A percentile compares a stretch with the other conserved stretches of the same genome.
Evolutionary conservation across 2,329 filamentous ascomycete species (phyloP).

Genomic region (Lachnellula occidentalis): DNA sequence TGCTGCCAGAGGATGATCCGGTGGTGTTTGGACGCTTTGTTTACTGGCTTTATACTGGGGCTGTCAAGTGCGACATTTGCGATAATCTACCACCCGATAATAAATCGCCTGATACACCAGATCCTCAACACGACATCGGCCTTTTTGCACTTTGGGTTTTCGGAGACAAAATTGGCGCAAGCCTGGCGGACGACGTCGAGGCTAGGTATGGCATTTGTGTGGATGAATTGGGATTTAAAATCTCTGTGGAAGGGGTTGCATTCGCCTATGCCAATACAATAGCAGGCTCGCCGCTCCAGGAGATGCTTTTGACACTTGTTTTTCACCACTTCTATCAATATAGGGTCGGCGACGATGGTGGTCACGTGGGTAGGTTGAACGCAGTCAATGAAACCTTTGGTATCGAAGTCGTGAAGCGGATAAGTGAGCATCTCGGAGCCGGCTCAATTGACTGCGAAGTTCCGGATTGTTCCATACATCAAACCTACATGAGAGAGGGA

Average conservation of each 20-base stretch:
- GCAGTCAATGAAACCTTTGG: background rate
- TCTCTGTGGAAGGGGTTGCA: background rate
- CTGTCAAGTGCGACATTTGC: background rate
- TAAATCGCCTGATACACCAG: background rate
- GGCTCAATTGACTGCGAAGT: background rate
- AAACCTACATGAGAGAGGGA: background rate
- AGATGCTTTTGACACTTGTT: no score
- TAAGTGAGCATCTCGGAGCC: background rate
- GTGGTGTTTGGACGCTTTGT: background rate
- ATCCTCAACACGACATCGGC: background rate
- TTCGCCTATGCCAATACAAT: background rate
- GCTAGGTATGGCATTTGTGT: background rate
- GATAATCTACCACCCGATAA: background rate
- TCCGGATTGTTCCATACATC: background rate
- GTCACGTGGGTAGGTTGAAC: background rate
- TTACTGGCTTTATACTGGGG: background rate
- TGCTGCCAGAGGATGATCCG: background rate
- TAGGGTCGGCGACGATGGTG: no score
- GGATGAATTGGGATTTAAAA: background rate
- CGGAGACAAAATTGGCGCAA: background rate
- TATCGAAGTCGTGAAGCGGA: background rate
- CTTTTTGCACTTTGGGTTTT: background rate
- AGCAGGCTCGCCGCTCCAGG: no score
- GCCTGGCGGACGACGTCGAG: background rate
- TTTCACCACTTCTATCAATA: no score